A percentile compares a stretch with the other conserved stretches of the same genome.
These are phyloP conservation scores for Stachybotrys elegans DNA, from an alignment of 2,329 filamentous ascomycete species.

Conservation along the genomic window DNA sequence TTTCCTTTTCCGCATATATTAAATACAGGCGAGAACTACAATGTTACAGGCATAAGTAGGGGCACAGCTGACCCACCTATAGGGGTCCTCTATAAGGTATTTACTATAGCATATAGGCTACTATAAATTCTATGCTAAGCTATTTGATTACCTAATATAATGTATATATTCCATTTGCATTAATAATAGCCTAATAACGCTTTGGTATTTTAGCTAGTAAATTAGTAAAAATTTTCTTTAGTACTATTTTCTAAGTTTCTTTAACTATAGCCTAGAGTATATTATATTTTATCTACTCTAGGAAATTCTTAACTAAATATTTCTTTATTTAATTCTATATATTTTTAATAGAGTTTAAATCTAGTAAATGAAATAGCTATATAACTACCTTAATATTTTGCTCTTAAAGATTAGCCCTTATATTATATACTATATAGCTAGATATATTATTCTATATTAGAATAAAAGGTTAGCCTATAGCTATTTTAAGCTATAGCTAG, in stretches of 20 bases:
- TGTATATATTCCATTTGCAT: background rate
- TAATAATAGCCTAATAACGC: background rate
- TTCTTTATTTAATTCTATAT: constrained; percentile 2
- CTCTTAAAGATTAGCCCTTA: background rate
- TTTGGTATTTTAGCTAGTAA: background rate
- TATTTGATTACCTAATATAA: background rate
- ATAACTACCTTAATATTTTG: background rate
- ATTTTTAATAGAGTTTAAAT: background rate
- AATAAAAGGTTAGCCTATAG: background rate
- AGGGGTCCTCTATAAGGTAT: background rate
- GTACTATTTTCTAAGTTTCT: background rate
- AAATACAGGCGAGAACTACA: no score
- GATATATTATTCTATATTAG: background rate
- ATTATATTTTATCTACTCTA: constrained; percentile 1
- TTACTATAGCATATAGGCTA: background rate
- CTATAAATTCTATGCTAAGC: background rate
- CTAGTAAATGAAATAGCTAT: background rate
- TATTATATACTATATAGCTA: background rate
- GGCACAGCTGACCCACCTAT: background rate
- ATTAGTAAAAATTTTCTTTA: background rate
- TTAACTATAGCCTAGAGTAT: constrained; percentile 1
- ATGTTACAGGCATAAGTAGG: background rate
- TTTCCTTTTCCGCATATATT: no score
- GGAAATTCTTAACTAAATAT: constrained; percentile 1
- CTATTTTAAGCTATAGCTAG: background rate